A percentile compares a stretch with the other conserved stretches of the same genome.
These are phyloP conservation scores for Mimosa pudica DNA, from an alignment of 306 rosid genomes.

Conservation along the genomic window DNA sequence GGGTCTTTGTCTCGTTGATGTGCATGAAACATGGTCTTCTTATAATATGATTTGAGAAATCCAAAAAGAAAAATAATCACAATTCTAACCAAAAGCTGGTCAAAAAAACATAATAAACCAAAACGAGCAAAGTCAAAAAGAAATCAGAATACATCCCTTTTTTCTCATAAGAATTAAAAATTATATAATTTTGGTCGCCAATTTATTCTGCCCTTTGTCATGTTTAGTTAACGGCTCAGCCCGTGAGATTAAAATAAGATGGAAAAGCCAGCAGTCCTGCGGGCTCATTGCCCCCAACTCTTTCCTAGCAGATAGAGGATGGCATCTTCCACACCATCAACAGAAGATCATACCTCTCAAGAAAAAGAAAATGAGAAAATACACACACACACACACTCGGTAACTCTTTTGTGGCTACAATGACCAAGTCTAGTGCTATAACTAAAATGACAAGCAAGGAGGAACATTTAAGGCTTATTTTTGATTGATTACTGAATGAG, in stretches of 20 bases:
- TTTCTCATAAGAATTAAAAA: not conserved
- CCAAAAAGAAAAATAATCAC: not conserved
- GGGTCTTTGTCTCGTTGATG: no score
- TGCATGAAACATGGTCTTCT: no score
- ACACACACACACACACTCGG: not conserved
- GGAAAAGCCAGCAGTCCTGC: not conserved
- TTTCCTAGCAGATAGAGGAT: not conserved
- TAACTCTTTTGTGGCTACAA: not conserved
- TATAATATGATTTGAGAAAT: no score
- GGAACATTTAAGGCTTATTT: conserved; percentile 15
- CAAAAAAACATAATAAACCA: not conserved
- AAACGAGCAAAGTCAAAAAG: not conserved
- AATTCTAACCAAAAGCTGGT: not conserved
- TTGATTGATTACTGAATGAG: conserved; percentile 15
- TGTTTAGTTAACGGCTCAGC: not conserved
- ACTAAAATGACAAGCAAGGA: not conserved
- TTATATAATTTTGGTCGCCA: not conserved
- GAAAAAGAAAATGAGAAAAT: not conserved
- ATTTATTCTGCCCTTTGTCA: not conserved
- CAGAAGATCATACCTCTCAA: not conserved
- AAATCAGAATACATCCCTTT: not conserved
- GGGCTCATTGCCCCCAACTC: not conserved
- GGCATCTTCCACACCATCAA: not conserved
- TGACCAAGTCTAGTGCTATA: not conserved
- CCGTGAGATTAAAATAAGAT: not conserved